Evolutionary conservation across 495 filamentous ascomycete species (phyloP), one percentile per base, ranked within the genome.

Genomic region (Bacidia gigantensis): DNA sequence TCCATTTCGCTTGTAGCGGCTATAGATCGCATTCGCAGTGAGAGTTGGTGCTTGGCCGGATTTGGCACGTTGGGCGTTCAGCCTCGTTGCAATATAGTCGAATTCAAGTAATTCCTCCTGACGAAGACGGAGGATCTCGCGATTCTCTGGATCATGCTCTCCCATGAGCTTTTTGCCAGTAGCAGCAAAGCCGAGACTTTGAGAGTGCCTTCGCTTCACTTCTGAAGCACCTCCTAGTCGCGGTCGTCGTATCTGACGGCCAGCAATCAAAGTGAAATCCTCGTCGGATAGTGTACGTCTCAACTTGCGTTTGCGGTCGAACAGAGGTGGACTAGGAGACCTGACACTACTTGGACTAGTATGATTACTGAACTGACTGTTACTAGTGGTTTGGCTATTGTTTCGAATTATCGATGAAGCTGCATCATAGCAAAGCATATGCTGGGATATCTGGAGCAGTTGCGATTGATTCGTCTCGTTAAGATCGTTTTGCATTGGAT

Each of bases 1-100:
- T 2, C 45, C 49, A 42, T 66, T 66, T 42, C 65, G 64, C 14
- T 60, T 56, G 54, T 64, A 67, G 41, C 64, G 64, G 5, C 26
- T 47, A 46, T 67, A 67, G 20, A 63, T 58, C 0, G 60, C 60
- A 5, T 62, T 52, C 10, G 54, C 47, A 9, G 64, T 64, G 12
- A 65, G 43, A 5, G 22, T 51, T 14, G 54, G 11, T 18, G 25
- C 5, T 26, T 52, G 25, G 49, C 61, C 61, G 14, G 18, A n/a
- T 22, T 40, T 41, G 49, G 51, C 29, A 21, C 64, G 60, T 38
- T 54, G 23, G 0, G 56, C 41, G 47, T 65, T 67, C n/a, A 67
- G 32, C 26, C 50, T 46, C 3, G 51, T 23, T 23, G 54, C 60
- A 21, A 66, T 65, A 11, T 55, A 49, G 26, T 47, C 49, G 56